Evolutionary conservation across 1,139 yeast species (phyloP).

Genomic region (Hansenula lynferdii): DNA sequence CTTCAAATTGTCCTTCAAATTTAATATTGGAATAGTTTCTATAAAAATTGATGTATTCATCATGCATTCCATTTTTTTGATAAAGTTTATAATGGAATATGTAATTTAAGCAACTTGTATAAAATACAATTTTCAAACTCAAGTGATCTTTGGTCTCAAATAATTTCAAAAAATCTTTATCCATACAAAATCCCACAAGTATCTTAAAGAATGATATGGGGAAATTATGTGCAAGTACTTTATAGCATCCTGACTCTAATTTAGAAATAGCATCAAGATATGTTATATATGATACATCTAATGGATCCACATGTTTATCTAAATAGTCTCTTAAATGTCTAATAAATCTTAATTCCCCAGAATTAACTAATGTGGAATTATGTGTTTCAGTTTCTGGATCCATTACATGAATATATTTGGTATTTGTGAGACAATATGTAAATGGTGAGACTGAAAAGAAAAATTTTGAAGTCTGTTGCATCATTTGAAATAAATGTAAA

Average conservation of each 20-base stretch:
- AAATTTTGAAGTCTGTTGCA: neutral
- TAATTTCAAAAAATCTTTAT: slow-evolving; percentile 7
- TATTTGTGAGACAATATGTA: neutral
- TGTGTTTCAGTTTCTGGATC: neutral
- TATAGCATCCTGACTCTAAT: slow-evolving; percentile 13
- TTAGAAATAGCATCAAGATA: slow-evolving; percentile 10
- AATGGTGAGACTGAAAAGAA: neutral
- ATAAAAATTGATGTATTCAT: neutral
- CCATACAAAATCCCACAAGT: slow-evolving; percentile 8
- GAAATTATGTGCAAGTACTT: slow-evolving; percentile 12
- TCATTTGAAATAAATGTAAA: neutral
- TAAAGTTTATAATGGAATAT: slow-evolving; percentile 1
- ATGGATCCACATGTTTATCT: neutral
- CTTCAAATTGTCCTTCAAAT: neutral
- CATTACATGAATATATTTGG: neutral
- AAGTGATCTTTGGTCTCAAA: slow-evolving; percentile 12
- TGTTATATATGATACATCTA: slow-evolving; percentile 1
- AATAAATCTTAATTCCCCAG: slow-evolving; percentile 1
- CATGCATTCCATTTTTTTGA: neutral
- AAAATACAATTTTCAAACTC: slow-evolving; percentile 17
- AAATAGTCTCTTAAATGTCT: slow-evolving; percentile 6
- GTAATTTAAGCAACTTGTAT: slow-evolving; percentile 9
- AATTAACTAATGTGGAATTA: neutral
- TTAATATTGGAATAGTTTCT: neutral
- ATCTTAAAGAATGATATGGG: slow-evolving; percentile 16